phyloP scores from a whole-genome alignment of 495 filamentous ascomycete species.

The Collariella sp. region DNA sequence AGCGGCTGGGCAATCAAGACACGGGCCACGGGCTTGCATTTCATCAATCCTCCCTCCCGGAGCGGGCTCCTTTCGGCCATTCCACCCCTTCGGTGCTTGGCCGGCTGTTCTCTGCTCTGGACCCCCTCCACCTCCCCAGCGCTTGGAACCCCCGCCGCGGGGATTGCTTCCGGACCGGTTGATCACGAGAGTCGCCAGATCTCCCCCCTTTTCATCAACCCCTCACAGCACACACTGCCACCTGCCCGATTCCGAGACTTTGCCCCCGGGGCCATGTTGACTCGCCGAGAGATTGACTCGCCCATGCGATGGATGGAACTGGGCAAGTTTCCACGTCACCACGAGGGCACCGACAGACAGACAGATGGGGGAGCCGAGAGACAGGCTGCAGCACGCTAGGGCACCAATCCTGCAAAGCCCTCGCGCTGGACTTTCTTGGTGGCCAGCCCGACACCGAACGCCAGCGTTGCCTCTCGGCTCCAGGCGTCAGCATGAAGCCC shows the following conservation, averaged over 20 bases:
- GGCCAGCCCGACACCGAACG: constrained; percentile 58
- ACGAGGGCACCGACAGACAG: constrained; percentile 6
- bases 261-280: neutral
- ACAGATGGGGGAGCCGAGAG: neutral
- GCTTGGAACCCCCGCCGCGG: constrained; percentile 20
- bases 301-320: neutral
- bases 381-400: constrained; percentile 10
- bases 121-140: neutral
- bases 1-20: constrained; percentile 3
- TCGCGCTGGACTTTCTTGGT: constrained; percentile 59
- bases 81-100: constrained; percentile 7
- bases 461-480: constrained; percentile 42
- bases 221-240: neutral
- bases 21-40: neutral
- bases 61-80: constrained; percentile 17
- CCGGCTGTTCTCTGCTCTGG: neutral
- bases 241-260: neutral
- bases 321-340: constrained; percentile 6
- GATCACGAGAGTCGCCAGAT: constrained; percentile 16
- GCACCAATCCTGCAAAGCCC: constrained; percentile 50
- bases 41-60: constrained; percentile 3
- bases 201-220: constrained; percentile 1
- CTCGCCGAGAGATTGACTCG: neutral
- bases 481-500: constrained; percentile 45
- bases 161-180: constrained; percentile 20